Evolutionary conservation across 345 rosid genomes (phyloP), one percentile per base, ranked within the genome.

Genomic region (Citrus sp.): DNA sequence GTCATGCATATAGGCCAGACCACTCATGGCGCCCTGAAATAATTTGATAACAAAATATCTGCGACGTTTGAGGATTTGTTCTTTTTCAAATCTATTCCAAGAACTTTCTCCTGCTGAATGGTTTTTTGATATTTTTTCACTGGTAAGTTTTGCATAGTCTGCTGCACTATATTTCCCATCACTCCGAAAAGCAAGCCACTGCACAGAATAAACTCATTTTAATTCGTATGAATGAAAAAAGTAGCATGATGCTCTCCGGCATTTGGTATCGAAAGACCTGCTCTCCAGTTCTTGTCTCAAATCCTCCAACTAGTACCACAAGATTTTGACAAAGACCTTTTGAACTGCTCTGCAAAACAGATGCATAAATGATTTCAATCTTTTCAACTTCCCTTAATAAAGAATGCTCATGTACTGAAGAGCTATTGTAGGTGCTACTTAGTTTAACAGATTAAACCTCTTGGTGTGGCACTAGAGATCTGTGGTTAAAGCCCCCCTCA

Each of bases 151-250:
- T 65, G 97, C 90, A 75, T 92, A 93, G 83, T 92, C 98, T 74
- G 96, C 97, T 34, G 92, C 97, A 84, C 94, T 92, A 84, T 90
- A 88, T 83, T 85, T 93, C 59, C 98, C 98, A 82, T 86, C 92
- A 84, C 90, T 80, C 63, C 92, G 92, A 80, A 95, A 95, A 79
- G 93, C 97, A 82, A 95, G 92, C 98, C 98, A 95, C 99, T 93
- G 89, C 62, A 70, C 5, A 62, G 10, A 76, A 85, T 63, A 66
- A 80, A 80, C 63, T 38, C 54, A 78, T 80, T 82, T 38, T 82
- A 72, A 64, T 77, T 66, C 55, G 51, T 37, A 5, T n/a, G 8
- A 22, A 72, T 25, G n/a, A 0, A 42, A 82, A 80, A 56, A 72
- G 67, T 40, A 54, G 75, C 34, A 22, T 40, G 64, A 28, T 22